Evolutionary conservation across 257 asterid species (phyloP).

Genomic region (Scutellaria baicalensis): DNA sequence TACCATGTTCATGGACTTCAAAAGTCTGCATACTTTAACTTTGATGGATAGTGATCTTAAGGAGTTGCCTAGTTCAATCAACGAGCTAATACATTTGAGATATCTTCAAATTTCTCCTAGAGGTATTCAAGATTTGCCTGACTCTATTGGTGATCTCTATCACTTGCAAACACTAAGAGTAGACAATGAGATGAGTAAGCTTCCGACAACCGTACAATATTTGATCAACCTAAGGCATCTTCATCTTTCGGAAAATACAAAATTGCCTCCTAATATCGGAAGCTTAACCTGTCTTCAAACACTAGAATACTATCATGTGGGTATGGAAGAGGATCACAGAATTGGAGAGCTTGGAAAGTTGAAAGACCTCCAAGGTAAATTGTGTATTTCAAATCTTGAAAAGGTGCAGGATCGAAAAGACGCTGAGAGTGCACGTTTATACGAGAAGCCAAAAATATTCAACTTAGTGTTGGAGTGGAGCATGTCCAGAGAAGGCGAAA

Average conservation of each 20-base stretch:
- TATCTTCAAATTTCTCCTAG: constrained; percentile 1
- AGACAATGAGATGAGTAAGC: not conserved
- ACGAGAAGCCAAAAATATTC: not conserved
- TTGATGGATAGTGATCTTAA: not conserved
- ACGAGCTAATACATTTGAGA: constrained; percentile 20
- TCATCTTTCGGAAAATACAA: not conserved
- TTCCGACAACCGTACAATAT: not conserved
- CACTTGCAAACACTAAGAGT: not conserved
- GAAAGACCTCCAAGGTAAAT: too few relatives aligned
- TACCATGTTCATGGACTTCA: constrained; percentile 10
- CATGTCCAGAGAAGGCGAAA: not conserved
- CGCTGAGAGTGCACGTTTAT: not conserved
- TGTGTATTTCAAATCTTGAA: too few relatives aligned
- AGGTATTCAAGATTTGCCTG: not conserved
- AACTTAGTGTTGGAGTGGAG: not conserved
- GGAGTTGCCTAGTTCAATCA: not conserved
- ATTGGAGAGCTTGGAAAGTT: not conserved
- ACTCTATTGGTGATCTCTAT: constrained; percentile 7
- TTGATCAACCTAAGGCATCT: constrained; percentile 12
- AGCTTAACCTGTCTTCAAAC: constrained; percentile 16
- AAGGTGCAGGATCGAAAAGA: too few relatives aligned
- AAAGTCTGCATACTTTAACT: not conserved
- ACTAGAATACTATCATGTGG: not conserved
- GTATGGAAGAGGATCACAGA: too few relatives aligned
- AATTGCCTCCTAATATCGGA: constrained; percentile 10